Evolutionary conservation across 306 rosid species (phyloP), one percentile per base, ranked within the genome.

Genomic region (Cercis canadensis): DNA sequence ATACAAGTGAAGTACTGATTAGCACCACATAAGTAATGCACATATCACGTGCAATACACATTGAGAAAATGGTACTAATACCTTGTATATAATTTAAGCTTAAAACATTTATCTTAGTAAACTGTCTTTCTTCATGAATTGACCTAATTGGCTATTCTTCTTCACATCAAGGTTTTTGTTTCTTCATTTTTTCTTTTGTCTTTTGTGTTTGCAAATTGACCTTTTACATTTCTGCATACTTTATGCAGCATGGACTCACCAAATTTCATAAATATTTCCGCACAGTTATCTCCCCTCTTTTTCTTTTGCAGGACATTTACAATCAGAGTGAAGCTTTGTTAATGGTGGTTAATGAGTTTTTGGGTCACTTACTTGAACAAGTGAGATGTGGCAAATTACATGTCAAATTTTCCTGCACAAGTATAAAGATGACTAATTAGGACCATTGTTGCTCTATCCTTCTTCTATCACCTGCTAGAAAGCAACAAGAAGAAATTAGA

Each of bases 401-500:
- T 34, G 4, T 7, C 39, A 34, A 7, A 15, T 2, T 49, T 49
- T 49, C 54, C 19, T n/a, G 17, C 4, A 49, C 15, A 6, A 21
- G 5, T n/a, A n/a, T 2, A 57, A 19, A 2, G 19, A 32, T 1
- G 14, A 6, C 5, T 55, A 5, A 17, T 9, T 8, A 9, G 29
- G 31, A 59, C 36, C n/a, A 3, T 5, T 33, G 49, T 61, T 61
- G 49, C 33, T n/a, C 5, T 41, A 11, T 19, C 15, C 17, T 2
- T 40, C 10, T 4, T 18, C 18, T 11, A 50, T n/a, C 12, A 50
- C 58, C 46, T 65, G 50, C 5, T 34, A 68, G 61, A 51, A 37
- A 41, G 60, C 15, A 40, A 61, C 46, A 32, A 33, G 0, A 32
- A 33, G 36, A n/a, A 73, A 72, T 50, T 40, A 49, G 43, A 49